Evolutionary conservation across 352 stramenopile genomes (phyloP).

Genomic region (Lagenidium giganteum): DNA sequence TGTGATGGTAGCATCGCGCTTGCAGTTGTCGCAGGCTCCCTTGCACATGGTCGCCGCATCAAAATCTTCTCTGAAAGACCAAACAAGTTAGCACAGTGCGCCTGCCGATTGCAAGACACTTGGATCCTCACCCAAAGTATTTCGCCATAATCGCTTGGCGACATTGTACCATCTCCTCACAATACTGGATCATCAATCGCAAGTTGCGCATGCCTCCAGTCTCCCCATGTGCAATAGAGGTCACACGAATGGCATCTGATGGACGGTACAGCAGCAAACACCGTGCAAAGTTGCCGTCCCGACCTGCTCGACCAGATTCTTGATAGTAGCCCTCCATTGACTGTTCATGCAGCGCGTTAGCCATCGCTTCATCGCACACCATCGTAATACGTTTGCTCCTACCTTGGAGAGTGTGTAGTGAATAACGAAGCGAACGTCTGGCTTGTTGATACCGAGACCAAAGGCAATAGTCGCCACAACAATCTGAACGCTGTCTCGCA

Average conservation of each 20-base stretch:
- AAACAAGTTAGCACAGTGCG: neutral
- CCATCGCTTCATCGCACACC: no score
- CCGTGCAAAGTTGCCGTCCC: slow-evolving; percentile 87
- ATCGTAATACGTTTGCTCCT: no score
- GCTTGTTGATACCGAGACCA: slow-evolving; percentile 91
- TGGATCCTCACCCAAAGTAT: slow-evolving; percentile 30
- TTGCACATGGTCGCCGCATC: slow-evolving; percentile 24
- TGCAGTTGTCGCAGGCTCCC: slow-evolving; percentile 31
- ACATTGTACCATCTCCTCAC: slow-evolving; percentile 28
- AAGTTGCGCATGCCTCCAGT: slow-evolving; percentile 61
- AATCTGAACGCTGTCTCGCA: slow-evolving; percentile 51
- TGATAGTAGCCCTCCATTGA: slow-evolving; percentile 97
- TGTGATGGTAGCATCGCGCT: slow-evolving; percentile 10
- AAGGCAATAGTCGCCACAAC: slow-evolving; percentile 91
- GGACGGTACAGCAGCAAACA: slow-evolving; percentile 86
- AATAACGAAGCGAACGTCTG: slow-evolving; percentile 84
- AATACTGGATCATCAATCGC: slow-evolving; percentile 61
- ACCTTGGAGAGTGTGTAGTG: slow-evolving; percentile 74
- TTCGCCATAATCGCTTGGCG: slow-evolving; percentile 38
- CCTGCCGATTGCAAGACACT: slow-evolving; percentile 2
- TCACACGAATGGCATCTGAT: slow-evolving; percentile 72
- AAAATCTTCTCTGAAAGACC: slow-evolving; percentile 22
- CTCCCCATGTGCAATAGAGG: slow-evolving; percentile 57
- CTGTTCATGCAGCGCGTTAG: no score
- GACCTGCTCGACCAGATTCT: slow-evolving; percentile 93